Evolutionary conservation across 345 rosid species (phyloP), one percentile per base, ranked within the genome.

Genomic region (Reutealis trisperma): DNA sequence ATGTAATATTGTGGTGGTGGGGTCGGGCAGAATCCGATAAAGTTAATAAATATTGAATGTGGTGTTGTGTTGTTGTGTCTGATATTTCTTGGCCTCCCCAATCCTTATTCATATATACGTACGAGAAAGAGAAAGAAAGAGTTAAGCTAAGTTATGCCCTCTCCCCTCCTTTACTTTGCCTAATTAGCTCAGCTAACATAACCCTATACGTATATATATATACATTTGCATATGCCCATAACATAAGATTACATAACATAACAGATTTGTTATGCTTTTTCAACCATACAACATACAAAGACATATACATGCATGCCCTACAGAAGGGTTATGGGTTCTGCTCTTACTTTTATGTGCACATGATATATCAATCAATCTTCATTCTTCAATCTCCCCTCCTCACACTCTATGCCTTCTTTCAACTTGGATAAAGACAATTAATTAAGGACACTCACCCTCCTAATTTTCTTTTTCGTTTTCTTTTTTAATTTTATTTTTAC

Each of bases 21-120:
- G 77, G 72, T 61, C 66, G 81, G 77, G 76, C 37, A 73, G 81
- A 79, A 76, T 73, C 78, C 82, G 74, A 86, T 83, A 79, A 79
- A 85, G 80, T 74, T 80, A 76, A 63, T 74, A 41, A 65, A 63
- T 74, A 41, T 64, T 78, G 57, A 77, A 67, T 42, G 45, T 45
- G 18, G 41, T 4, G 41, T 37, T 2, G 57, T 77, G 49, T 74
- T 70, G 61, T 42, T 49, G 63, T 66, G 72, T 63, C 58, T 67
- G 71, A 76, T 79, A 34, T 63, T 37, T 72, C 45, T 42, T 66
- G 30, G 42, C 27, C 18, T 9, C 47, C 74, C 52, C 73, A 37
- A 49, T 51, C 70, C 44, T 19, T 49, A 16, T 1, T 18, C 22
- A 58, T 57, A 34, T 49, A 2, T 58, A 51, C 10, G 30, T 2